Conservation (phyloP, 495 filamentous ascomycete species). For the Eremomyces bilateralis region DNA sequence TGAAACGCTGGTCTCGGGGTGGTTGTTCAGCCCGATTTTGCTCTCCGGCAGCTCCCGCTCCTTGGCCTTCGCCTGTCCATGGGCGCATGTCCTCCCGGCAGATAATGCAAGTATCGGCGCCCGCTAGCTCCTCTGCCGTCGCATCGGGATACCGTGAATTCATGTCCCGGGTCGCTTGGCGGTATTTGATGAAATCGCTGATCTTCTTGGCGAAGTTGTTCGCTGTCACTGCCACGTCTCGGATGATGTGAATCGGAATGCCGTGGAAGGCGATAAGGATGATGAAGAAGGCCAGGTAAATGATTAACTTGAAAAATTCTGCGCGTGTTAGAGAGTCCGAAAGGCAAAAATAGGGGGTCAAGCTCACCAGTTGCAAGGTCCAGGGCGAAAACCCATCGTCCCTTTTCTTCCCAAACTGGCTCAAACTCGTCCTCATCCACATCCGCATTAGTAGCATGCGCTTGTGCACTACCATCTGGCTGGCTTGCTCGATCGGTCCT, state of each 20-base stretch:
- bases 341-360: neutral
- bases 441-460: slow-evolving; percentile 37
- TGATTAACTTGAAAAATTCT: slow-evolving; percentile 78
- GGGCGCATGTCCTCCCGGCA: slow-evolving; percentile 89
- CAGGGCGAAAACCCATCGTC: slow-evolving; percentile 75
- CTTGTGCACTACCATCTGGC: slow-evolving; percentile 8
- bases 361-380: slow-evolving; percentile 59
- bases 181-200: slow-evolving; percentile 66
- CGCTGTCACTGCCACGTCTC: slow-evolving; percentile 83
- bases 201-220: slow-evolving; percentile 78
- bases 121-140: slow-evolving; percentile 58
- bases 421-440: slow-evolving; percentile 87
- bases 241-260: slow-evolving; percentile 85
- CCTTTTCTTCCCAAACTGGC: slow-evolving; percentile 91
- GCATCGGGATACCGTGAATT: slow-evolving; percentile 80
- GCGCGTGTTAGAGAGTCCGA: slow-evolving; percentile 8
- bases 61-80: slow-evolving; percentile 22
- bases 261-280: slow-evolving; percentile 88
- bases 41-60: slow-evolving; percentile 16
- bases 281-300: slow-evolving; percentile 80
- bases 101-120: slow-evolving; percentile 91
- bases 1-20: slow-evolving; percentile 45
- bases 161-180: slow-evolving; percentile 80
- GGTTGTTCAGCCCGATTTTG: slow-evolving; percentile 9
- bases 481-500: slow-evolving; percentile 35